These are phyloP conservation scores for Trichomonas tenax DNA, from an alignment of 208 protist species.

Conservation along the genomic window DNA sequence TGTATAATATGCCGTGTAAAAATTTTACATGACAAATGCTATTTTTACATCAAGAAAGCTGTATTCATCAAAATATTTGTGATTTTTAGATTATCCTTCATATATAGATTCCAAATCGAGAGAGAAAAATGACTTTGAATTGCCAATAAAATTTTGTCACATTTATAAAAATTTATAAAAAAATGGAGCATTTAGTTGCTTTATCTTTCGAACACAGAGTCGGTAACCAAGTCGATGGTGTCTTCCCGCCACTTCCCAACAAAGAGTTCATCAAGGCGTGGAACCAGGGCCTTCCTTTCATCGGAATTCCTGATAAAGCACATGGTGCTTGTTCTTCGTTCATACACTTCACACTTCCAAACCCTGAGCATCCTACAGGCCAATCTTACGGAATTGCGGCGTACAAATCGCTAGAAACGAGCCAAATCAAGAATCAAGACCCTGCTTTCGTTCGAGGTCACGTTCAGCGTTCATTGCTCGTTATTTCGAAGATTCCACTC, in stretches of 20 bases:
- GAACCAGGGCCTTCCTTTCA: neutral
- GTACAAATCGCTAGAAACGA: neutral
- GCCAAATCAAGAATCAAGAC: neutral
- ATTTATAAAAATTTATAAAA: neutral
- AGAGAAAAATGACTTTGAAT: too few species aligned
- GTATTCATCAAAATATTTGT: too few species aligned
- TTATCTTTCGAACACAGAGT: neutral
- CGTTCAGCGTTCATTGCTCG: neutral
- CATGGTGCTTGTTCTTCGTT: neutral
- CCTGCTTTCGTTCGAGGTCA: neutral
- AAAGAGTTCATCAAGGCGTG: neutral
- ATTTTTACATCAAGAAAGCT: too few species aligned
- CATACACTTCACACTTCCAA: neutral
- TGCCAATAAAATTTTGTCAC: neutral
- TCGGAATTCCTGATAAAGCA: constrained; percentile 15
- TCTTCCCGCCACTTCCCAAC: neutral
- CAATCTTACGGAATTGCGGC: neutral
- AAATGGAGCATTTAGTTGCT: neutral
- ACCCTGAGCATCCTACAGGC: neutral
- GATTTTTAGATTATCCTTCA: too few species aligned
- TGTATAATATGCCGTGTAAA: too few species aligned
- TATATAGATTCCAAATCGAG: too few species aligned
- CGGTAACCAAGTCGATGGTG: neutral
- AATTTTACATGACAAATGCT: too few species aligned
- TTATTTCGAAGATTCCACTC: neutral